A percentile compares a stretch with the other conserved stretches of the same genome.
Conservation (phyloP, 257 asterid genomes). For the Solanum piurae region DNA sequence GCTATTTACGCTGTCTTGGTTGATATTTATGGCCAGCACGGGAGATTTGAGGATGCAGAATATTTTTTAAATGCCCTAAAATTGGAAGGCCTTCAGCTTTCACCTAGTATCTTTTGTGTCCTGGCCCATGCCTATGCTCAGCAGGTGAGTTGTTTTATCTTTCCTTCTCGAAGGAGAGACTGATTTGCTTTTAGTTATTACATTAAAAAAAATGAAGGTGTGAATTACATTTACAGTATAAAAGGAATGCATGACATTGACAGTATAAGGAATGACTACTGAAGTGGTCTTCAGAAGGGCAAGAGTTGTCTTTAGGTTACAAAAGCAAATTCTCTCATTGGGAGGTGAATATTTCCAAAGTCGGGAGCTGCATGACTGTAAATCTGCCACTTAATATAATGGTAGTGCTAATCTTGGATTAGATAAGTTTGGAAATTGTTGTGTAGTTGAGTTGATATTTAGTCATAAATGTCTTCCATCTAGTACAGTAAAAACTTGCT, state of each 20-base stretch:
- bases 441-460: neutral
- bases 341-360: neutral
- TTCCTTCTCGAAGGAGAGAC: neutral
- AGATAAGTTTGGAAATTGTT: neutral
- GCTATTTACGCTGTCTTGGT: constrained; percentile 62
- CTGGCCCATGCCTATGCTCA: constrained; percentile 92
- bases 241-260: neutral
- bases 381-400: neutral
- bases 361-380: neutral
- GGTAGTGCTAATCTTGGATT: neutral
- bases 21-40: constrained; percentile 81
- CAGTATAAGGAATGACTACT: neutral
- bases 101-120: constrained; percentile 63
- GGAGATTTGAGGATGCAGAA: constrained; percentile 54
- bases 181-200: neutral
- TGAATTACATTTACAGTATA: neutral
- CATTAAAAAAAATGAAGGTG: neutral
- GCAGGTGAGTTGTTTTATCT: constrained; percentile 34
- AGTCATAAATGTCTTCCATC: neutral
- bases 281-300: neutral
- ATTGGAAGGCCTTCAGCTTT: constrained; percentile 55
- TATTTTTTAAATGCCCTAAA: constrained; percentile 55
- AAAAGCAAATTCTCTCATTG: neutral
- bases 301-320: neutral
- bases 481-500: neutral